Evolutionary conservation across 208 protist genomes (phyloP), one percentile per base, ranked within the genome.

Genomic region (Herpetomonas tarakana): DNA sequence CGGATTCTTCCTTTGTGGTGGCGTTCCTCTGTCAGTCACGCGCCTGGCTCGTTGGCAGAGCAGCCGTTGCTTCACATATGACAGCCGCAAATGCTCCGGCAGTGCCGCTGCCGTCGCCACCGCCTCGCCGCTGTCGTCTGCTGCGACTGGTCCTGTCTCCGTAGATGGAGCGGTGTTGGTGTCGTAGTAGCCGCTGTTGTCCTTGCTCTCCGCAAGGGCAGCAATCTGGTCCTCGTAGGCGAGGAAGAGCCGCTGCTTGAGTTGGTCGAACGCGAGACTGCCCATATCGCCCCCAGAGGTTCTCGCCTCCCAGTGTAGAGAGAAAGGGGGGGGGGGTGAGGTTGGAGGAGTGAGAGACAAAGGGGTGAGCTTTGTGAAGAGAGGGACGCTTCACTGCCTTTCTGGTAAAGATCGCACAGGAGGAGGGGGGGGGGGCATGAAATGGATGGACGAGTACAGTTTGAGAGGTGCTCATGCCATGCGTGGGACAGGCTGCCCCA

Each of bases 41-140:
- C 45, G 52, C n/a, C 68, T 55, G 1, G 68, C 67, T n/a, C 75
- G 67, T 21, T 76, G 75, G 19, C 79, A 73, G 7, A 86, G 68
- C 9, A 86, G 57, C 44, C 77, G 75, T 24, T 82, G 79, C 24
- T 58, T 61, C 9, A 74, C 52, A 25, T 75, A 71, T 2, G 74
- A 71, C 12, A 66, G 46, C 24, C 65, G 64, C 31, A 78, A 67
- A 1, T 63, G 71, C 63, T 70, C 21, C 1, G 63, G 21, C 2
- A 76, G 21, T 18, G n/a, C n/a, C n/a, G n/a, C n/a, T n/a, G n/a
- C n/a, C n/a, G n/a, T n/a, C n/a, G n/a, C n/a, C n/a, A n/a, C n/a
- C n/a, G n/a, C n/a, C n/a, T n/a, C n/a, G n/a, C n/a, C n/a, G n/a
- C n/a, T n/a, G n/a, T n/a, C n/a, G n/a, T n/a, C n/a, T n/a, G 19